Conservation (phyloP, 1,139 yeast species). For the Schizosaccharomyces versatilis region DNA sequence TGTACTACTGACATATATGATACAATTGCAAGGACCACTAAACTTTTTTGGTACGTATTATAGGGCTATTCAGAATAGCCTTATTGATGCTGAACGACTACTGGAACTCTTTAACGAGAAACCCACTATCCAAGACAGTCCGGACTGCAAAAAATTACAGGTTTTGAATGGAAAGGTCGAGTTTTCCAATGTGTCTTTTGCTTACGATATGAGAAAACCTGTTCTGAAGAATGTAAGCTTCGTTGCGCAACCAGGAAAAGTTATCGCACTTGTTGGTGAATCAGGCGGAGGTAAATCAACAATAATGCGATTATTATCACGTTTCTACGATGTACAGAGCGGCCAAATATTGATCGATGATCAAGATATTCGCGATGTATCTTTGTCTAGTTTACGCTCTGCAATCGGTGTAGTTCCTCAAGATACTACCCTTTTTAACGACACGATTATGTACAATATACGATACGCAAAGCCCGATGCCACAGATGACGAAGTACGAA, state of each 20-base stretch:
- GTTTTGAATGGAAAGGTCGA: conserved; percentile 24
- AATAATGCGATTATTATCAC: conserved; percentile 53
- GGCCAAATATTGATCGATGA: conserved; percentile 78
- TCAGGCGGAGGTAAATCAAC: conserved; percentile 93
- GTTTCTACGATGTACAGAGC: conserved; percentile 64
- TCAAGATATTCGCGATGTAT: conserved; percentile 60
- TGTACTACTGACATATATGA: conserved; percentile 29
- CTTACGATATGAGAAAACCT: conserved; percentile 71
- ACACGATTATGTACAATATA: conserved; percentile 66
- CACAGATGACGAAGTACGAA: conserved; percentile 43
- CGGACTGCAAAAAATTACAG: conserved; percentile 32
- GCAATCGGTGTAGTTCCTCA: conserved; percentile 89
- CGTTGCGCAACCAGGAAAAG: conserved; percentile 69
- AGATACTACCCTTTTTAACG: conserved; percentile 89
- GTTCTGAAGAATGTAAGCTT: conserved; percentile 62
- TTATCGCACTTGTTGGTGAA: conserved; percentile 73
- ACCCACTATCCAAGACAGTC: conserved; percentile 11
- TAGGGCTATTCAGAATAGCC: conserved; percentile 12
- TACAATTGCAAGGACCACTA: conserved; percentile 48
- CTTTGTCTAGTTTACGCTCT: conserved; percentile 49
- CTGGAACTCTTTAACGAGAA: conserved; percentile 11
- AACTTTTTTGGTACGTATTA: conserved; percentile 13
- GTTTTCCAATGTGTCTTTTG: conserved; percentile 82
- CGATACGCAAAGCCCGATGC: conserved; percentile 67
- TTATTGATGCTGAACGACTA: conserved; percentile 13